These are phyloP conservation scores for Wickerhamomyces alni DNA, from an alignment of 805 yeast species.

Conservation along the genomic window DNA sequence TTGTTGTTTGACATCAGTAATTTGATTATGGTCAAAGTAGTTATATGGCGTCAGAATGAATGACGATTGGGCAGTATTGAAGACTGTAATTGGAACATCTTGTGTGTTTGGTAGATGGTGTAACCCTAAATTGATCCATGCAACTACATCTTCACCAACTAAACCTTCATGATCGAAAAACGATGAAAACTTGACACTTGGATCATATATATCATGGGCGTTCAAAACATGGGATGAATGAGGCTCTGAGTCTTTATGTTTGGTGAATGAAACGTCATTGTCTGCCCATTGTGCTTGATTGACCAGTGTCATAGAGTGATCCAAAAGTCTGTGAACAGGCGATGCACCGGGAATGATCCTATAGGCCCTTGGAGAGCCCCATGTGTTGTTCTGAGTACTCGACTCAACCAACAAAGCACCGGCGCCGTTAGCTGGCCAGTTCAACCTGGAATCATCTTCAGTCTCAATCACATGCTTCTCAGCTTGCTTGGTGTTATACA, in stretches of 20 bases:
- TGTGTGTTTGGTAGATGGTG: constrained; percentile 26
- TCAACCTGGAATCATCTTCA: constrained; percentile 13
- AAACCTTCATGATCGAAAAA: constrained; percentile 23
- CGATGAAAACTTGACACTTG: constrained; percentile 16
- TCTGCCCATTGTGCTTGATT: constrained; percentile 22
- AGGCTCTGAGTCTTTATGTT: constrained; percentile 22
- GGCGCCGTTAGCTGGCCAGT: constrained; percentile 20
- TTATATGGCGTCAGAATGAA: constrained; percentile 24
- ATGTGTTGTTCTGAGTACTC: constrained; percentile 16
- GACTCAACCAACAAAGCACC: constrained; percentile 23
- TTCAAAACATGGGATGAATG: constrained; percentile 18
- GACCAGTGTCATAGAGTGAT: constrained; percentile 11
- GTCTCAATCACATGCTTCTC: constrained; percentile 11
- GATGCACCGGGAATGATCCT: constrained; percentile 19
- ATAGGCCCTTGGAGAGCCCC: constrained; percentile 26
- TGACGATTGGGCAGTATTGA: constrained; percentile 21
- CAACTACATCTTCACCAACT: constrained; percentile 23
- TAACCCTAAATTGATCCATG: constrained; percentile 24
- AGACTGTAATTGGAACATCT: constrained; percentile 25
- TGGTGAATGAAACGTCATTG: constrained; percentile 18
- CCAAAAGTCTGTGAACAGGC: constrained; percentile 17
- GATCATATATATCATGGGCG: constrained; percentile 20
- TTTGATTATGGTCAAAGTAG: constrained; percentile 22
- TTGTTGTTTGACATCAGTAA: constrained; percentile 20
- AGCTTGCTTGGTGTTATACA: constrained; percentile 15